Percentiles rank a stretch among this genome's conserved stretches.
Conservation (phyloP, 2,329 filamentous ascomycete species). For the Aspergillus amoenus region DNA sequence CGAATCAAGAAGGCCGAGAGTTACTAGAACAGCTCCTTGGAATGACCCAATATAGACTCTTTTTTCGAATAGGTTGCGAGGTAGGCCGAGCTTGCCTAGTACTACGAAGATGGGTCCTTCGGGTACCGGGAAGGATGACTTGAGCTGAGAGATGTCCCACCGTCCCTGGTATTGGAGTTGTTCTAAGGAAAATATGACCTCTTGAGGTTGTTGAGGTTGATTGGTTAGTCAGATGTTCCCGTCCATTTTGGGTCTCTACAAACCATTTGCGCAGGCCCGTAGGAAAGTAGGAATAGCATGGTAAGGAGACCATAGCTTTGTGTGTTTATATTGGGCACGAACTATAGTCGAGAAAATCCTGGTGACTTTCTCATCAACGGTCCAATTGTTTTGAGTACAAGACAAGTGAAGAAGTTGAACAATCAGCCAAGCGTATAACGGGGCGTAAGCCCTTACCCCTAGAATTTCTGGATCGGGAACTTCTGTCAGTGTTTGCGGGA, state of each 20-base stretch:
- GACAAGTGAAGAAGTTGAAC: conserved; percentile 53
- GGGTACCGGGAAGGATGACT: conserved; percentile 27
- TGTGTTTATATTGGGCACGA: conserved; percentile 33
- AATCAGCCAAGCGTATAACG: conserved; percentile 55
- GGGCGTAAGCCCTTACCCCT: conserved; percentile 48
- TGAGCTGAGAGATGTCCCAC: conserved; percentile 8
- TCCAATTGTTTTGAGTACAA: conserved; percentile 40
- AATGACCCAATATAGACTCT: conserved; percentile 29
- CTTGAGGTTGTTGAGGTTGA: conserved; percentile 47
- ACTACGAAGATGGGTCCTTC: conserved; percentile 28
- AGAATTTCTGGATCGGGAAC: conserved; percentile 60
- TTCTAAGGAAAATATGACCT: conserved; percentile 47
- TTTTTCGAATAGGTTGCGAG: conserved; percentile 28
- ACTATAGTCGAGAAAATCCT: conserved; percentile 35
- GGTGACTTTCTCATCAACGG: conserved; percentile 41
- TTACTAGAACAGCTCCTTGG: conserved; percentile 23
- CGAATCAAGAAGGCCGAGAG: conserved; percentile 31
- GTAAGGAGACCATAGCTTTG: conserved; percentile 28
- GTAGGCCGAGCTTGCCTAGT: conserved; percentile 32
- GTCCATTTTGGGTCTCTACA: conserved; percentile 18
- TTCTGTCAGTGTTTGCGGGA: conserved; percentile 66
- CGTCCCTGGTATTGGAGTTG: conserved; percentile 17
- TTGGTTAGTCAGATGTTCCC: conserved; percentile 21
- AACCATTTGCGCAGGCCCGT: conserved; percentile 38
- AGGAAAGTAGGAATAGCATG: conserved; percentile 33